Evolutionary conservation across 108 stramenopile species (phyloP), one percentile per base, ranked within the genome.

Genomic region (Nitzschia putrida): DNA sequence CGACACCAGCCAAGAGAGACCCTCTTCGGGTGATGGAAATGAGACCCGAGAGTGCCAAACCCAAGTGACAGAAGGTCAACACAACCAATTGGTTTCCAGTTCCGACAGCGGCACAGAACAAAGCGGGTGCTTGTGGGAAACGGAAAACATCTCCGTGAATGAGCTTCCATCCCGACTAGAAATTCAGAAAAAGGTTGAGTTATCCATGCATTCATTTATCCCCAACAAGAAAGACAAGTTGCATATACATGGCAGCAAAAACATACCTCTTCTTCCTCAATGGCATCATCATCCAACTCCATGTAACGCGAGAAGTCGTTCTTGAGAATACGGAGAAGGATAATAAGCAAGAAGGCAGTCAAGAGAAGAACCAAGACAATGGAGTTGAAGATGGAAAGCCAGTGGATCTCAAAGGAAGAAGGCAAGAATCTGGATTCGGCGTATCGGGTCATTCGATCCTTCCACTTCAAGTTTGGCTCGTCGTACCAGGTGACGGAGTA

Each of bases 81-180:
- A 91, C 73, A 34, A 93, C 83, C 9, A 99, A 87, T 54, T 94
- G 90, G 10, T 84, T 89, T 57, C 98, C 98, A 12, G 95, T 85
- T 23, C 98, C 98, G 34, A 97, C 82, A 2, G 95, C 70, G 0
- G 96, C 93, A 52, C 89, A 84, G 61, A 98, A 95, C 25, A 97
- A 38, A 38, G 72, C 88, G 0, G 88, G 81, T 58, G 83, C 76
- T 53, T 88, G 61, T 14, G 98, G 98, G 68, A 89, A 87, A 26
- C 98, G 96, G 72, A 99, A 99, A 22, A 98, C 99, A 66, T 98
- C 97, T 0, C 96, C 97, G 68, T 98, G 96, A 68, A 99, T 91
- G 11, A 98, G 85, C 69, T 99, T 99, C 99, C 99, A 99, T 24
- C 97, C 97, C 7, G 95, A 92, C 83, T 91, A 56, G 41, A 13